phyloP scores from a whole-genome alignment of 805 yeast genomes.

The Metschnikowia amazonensis region DNA sequence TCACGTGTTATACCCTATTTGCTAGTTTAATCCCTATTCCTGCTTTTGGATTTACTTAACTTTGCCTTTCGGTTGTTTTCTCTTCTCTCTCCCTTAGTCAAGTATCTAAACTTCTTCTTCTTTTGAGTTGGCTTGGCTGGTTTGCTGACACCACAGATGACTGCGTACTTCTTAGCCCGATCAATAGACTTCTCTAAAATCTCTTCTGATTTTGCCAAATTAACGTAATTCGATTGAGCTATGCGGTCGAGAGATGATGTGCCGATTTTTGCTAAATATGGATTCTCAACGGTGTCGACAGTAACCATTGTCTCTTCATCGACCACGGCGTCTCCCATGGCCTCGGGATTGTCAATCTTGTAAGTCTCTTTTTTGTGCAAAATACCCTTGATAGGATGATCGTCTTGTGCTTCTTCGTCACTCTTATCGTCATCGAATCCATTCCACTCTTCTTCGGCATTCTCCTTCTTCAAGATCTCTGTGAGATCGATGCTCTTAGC shows the following conservation, averaged over 20 bases:
- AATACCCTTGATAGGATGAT: constrained; percentile 17
- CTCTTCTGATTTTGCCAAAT: constrained; percentile 61
- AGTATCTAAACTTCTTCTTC: constrained; percentile 85
- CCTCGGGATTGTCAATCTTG: constrained; percentile 24
- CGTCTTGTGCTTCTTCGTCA: constrained; percentile 8
- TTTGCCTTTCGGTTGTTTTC: constrained; percentile 38
- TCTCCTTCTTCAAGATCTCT: constrained; percentile 16
- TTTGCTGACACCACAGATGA: constrained; percentile 50
- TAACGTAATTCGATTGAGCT: constrained; percentile 68
- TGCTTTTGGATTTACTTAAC: constrained; percentile 22
- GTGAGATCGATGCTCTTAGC: constrained; percentile 25
- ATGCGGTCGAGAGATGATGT: constrained; percentile 35
- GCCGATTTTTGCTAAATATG: constrained; percentile 31
- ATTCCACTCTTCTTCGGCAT: constrained; percentile 33
- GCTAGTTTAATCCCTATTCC: constrained; percentile 14
- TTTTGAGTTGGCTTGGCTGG: constrained; percentile 40
- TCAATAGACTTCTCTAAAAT: constrained; percentile 70
- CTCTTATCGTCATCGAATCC: constrained; percentile 32
- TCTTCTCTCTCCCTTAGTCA: constrained; percentile 76
- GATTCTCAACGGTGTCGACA: constrained; percentile 56
- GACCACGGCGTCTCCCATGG: constrained; percentile 36
- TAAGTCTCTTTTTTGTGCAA: constrained; percentile 29
- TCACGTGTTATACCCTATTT: background rate
- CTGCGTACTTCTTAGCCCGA: constrained; percentile 82
- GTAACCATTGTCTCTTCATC: constrained; percentile 47